Evolutionary conservation across 331 rosid species (phyloP).

Genomic region (Malus hybrid): DNA sequence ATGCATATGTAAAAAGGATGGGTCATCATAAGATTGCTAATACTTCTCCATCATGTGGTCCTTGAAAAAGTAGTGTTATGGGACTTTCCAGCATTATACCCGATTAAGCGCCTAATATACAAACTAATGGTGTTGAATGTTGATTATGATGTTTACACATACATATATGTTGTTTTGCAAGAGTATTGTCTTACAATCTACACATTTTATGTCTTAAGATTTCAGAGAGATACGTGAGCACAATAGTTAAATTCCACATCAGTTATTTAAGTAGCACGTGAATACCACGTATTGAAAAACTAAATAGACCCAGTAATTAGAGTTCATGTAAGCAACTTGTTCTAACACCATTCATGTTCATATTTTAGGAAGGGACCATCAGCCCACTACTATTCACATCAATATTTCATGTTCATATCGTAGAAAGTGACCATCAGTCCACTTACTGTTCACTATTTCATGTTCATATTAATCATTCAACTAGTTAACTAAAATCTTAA

Average conservation of each 20-base stretch:
- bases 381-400: no score
- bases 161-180: neutral
- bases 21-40: constrained; percentile 7
- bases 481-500: no score
- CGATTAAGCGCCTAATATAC: neutral
- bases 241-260: neutral
- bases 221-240: no score
- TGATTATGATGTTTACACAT: neutral
- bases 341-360: neutral
- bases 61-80: neutral
- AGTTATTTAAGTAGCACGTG: neutral
- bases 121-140: neutral
- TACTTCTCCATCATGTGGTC: neutral
- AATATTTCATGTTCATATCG: no score
- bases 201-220: neutral
- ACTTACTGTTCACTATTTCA: no score
- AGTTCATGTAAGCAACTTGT: no score
- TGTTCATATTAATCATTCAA: no score
- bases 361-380: neutral
- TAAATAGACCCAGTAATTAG: no score
- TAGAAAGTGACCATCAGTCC: no score
- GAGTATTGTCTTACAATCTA: neutral
- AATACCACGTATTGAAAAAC: neutral
- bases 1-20: constrained; percentile 4
- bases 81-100: neutral